Conservation (phyloP, 1,139 yeast species). For the Suhomyces wounanorum region DNA sequence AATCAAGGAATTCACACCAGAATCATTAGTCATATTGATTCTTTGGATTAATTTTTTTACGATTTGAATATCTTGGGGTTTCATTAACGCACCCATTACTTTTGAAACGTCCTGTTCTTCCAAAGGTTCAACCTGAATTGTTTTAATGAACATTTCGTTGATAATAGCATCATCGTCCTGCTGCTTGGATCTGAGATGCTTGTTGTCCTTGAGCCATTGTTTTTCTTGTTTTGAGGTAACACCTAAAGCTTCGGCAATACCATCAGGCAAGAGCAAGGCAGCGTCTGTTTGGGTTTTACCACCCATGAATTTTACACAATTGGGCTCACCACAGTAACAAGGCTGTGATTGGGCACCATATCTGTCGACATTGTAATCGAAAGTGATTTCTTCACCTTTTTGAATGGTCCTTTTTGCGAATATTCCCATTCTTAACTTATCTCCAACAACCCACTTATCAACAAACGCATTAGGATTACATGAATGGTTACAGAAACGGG, state of each 20-base stretch:
- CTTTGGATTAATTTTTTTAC: slow-evolving; percentile 69
- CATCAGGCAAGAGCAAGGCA: slow-evolving; percentile 79
- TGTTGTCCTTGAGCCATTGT: slow-evolving; percentile 65
- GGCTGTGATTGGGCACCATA: slow-evolving; percentile 95
- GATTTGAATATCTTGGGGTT: slow-evolving; percentile 69
- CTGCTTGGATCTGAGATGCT: slow-evolving; percentile 45
- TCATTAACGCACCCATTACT: slow-evolving; percentile 81
- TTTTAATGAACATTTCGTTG: slow-evolving; percentile 64
- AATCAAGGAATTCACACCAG: slow-evolving; percentile 57
- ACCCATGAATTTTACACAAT: slow-evolving; percentile 91
- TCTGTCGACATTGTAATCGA: slow-evolving; percentile 94
- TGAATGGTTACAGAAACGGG: slow-evolving; percentile 91
- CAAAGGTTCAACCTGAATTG: slow-evolving; percentile 57
- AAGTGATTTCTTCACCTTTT: slow-evolving; percentile 90
- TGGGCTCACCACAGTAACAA: slow-evolving; percentile 91
- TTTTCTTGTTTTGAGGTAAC: slow-evolving; percentile 62
- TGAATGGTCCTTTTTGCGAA: slow-evolving; percentile 75
- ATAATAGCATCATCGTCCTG: slow-evolving; percentile 61
- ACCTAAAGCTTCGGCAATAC: slow-evolving; percentile 83
- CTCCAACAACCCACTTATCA: slow-evolving; percentile 96
- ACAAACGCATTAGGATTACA: slow-evolving; percentile 94
- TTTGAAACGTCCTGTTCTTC: slow-evolving; percentile 65
- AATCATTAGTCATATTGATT: slow-evolving; percentile 57
- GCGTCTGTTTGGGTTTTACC: slow-evolving; percentile 96
- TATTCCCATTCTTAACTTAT: slow-evolving; percentile 89